phyloP scores from a whole-genome alignment of 75 land plant species.

The Azolla pinnata region DNA sequence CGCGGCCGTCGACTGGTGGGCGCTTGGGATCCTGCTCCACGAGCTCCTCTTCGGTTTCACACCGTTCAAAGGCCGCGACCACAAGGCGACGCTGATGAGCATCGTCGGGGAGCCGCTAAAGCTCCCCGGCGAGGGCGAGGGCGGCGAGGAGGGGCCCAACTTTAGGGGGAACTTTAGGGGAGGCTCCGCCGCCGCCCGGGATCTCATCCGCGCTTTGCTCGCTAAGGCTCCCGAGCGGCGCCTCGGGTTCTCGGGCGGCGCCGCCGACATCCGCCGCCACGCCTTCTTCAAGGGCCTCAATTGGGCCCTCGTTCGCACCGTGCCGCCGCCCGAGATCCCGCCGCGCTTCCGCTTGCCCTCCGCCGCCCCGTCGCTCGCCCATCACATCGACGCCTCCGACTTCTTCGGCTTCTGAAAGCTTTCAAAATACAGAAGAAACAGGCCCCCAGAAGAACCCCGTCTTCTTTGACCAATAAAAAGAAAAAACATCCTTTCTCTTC shows the following conservation, averaged over 20 bases:
- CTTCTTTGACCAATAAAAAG: too few relatives aligned
- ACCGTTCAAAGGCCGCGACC: slow-evolving; percentile 32
- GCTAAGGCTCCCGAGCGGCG: slow-evolving; percentile 64
- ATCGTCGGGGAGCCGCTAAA: too few relatives aligned
- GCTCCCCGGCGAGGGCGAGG: too few relatives aligned
- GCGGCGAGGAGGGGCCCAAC: too few relatives aligned
- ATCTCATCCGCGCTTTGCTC: slow-evolving; percentile 55
- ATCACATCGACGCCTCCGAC: too few relatives aligned
- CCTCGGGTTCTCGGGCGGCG: slow-evolving; percentile 56
- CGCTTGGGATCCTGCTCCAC: slow-evolving; percentile 36
- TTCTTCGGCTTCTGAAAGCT: too few relatives aligned
- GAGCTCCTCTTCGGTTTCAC: slow-evolving; percentile 42
- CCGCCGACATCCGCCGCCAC: slow-evolving; percentile 67
- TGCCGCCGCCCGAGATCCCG: slow-evolving; percentile 60
- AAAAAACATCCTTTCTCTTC: too few relatives aligned
- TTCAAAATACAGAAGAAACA: too few relatives aligned
- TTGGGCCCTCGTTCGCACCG: slow-evolving; percentile 70
- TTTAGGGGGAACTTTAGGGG: too few relatives aligned
- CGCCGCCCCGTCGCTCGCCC: too few relatives aligned
- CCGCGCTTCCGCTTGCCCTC: too few relatives aligned
- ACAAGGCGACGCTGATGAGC: slow-evolving; percentile 40
- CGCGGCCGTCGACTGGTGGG: slow-evolving; percentile 47
- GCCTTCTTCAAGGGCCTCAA: slow-evolving; percentile 72
- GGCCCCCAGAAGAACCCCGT: too few relatives aligned
- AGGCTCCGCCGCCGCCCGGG: slow-evolving; percentile 70